These are phyloP conservation scores for Murraya paniculata DNA, from an alignment of 345 rosid genomes.

Conservation along the genomic window DNA sequence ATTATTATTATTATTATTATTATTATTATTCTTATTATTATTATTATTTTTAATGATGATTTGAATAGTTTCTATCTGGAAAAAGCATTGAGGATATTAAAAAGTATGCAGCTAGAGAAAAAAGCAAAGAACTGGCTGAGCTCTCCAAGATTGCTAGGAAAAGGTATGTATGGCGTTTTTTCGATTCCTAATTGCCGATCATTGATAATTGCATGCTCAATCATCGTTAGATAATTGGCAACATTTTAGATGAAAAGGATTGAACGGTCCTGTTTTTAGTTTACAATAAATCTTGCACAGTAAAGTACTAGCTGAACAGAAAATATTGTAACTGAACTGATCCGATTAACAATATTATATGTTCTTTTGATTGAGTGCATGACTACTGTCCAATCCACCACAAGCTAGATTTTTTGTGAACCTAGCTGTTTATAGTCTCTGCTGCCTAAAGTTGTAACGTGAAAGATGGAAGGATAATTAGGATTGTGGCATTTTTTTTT, in stretches of 20 bases:
- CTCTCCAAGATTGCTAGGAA: constrained; percentile 26
- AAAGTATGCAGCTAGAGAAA: constrained; percentile 32
- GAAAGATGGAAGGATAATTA: not conserved
- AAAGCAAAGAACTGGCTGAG: constrained; percentile 22
- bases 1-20: too few species aligned
- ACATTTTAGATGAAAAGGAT: not conserved
- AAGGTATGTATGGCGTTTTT: constrained; percentile 17
- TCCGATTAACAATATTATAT: not conserved
- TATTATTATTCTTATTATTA: too few species aligned
- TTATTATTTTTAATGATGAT: not conserved
- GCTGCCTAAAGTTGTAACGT: not conserved
- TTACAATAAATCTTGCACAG: not conserved
- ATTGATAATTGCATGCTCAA: not conserved
- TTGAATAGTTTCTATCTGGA: constrained; percentile 32
- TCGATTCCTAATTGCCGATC: not conserved
- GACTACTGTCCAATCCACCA: not conserved
- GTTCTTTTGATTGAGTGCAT: not conserved
- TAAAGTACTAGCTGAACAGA: not conserved
- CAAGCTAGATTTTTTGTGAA: not conserved
- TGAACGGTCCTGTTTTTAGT: not conserved
- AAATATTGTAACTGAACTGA: not conserved
- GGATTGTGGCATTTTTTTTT: not conserved
- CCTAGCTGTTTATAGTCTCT: not conserved
- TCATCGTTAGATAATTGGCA: not conserved
- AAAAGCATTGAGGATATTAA: constrained; percentile 40